phyloP scores from a whole-genome alignment of 495 filamentous ascomycete species.

The Penicillium silybi region DNA sequence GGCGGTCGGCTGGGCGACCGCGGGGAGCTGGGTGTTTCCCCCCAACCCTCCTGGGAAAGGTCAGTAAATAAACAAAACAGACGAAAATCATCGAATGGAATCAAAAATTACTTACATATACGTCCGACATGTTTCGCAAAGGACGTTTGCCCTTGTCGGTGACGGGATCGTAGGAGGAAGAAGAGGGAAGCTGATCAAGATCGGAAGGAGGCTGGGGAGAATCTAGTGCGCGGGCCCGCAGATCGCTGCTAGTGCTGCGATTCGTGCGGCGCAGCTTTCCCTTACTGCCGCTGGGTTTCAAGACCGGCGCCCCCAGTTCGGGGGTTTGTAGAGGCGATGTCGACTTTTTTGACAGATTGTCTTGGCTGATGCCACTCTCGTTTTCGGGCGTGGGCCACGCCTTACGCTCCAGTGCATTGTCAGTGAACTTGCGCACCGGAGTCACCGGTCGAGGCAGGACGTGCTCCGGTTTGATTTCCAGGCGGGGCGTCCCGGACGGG shows the following conservation, averaged over 20 bases:
- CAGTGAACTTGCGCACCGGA: slow-evolving; percentile 43
- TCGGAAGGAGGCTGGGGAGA: slow-evolving; percentile 26
- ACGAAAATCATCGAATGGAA: slow-evolving; percentile 13
- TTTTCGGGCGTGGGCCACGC: slow-evolving; percentile 51
- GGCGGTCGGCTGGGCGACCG: slow-evolving; percentile 92
- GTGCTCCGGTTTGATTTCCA: slow-evolving; percentile 43
- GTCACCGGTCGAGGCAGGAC: slow-evolving; percentile 41
- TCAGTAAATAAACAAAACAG: slow-evolving; percentile 27
- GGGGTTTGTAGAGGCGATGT: slow-evolving; percentile 24
- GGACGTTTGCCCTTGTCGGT: slow-evolving; percentile 84
- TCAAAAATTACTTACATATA: slow-evolving; percentile 70
- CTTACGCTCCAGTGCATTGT: slow-evolving; percentile 48
- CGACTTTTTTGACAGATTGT: slow-evolving; percentile 37
- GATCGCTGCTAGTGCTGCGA: slow-evolving; percentile 73
- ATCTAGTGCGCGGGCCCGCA: slow-evolving; percentile 54
- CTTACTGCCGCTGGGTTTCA: slow-evolving; percentile 31
- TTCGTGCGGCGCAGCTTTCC: slow-evolving; percentile 63
- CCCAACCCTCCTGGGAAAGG: slow-evolving; percentile 75
- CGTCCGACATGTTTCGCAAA: slow-evolving; percentile 81
- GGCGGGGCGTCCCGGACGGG: slow-evolving; percentile 33
- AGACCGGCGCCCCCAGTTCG: slow-evolving; percentile 32
- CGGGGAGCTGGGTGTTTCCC: slow-evolving; percentile 86
- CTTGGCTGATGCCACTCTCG: slow-evolving; percentile 22
- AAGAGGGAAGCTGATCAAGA: slow-evolving; percentile 49
- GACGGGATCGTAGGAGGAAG: slow-evolving; percentile 66